Conservation (phyloP, 306 rosid genomes). For the Mimosa bimucronata region DNA sequence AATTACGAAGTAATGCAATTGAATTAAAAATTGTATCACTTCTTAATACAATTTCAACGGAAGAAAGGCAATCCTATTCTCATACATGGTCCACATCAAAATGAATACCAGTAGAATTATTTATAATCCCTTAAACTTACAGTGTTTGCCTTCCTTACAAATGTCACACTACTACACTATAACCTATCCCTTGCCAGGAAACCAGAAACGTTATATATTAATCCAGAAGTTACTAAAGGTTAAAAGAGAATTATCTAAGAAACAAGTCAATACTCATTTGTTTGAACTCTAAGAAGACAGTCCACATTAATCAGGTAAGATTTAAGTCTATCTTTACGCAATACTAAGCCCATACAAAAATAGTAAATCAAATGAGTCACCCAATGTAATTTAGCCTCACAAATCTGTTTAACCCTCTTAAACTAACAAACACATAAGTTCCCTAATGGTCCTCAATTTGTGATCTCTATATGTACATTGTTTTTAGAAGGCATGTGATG, state of each 20-base stretch:
- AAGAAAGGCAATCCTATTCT: constrained; percentile 12
- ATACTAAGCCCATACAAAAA: neutral
- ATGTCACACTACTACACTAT: neutral
- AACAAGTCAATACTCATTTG: neutral
- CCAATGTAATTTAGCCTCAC: neutral
- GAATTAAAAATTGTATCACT: too few relatives aligned
- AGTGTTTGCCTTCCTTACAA: neutral
- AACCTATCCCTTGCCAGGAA: constrained; percentile 3
- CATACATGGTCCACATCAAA: neutral
- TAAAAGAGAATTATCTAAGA: neutral
- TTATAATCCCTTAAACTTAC: neutral
- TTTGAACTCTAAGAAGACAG: constrained; percentile 1
- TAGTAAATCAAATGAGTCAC: constrained; percentile 9
- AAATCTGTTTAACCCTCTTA: neutral
- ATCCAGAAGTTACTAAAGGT: constrained; percentile 2
- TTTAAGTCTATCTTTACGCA: neutral
- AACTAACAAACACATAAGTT: neutral
- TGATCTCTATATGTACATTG: neutral
- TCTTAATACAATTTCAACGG: constrained; percentile 6
- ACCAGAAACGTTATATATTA: neutral
- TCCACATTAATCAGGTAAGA: neutral
- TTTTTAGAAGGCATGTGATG: neutral
- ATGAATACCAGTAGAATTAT: neutral
- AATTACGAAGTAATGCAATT: neutral
- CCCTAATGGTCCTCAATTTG: constrained; percentile 11